Conservation (phyloP, 257 asterid genomes). For the Salvia miltiorrhiza region DNA sequence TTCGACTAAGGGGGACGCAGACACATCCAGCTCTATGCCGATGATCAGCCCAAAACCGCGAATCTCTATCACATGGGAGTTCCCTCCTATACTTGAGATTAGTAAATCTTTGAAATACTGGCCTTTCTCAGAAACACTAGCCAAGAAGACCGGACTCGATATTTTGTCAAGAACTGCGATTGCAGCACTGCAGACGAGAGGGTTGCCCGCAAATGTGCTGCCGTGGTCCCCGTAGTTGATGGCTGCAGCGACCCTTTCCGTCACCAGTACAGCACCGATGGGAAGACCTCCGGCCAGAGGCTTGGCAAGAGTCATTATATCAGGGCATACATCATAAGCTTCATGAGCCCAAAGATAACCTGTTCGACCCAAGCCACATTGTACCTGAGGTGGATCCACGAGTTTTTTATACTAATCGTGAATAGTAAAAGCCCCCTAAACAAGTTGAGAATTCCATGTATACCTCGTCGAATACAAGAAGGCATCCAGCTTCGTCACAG, state of each 20-base stretch:
- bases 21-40: slow-evolving; percentile 77
- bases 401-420: not conserved
- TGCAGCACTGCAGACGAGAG: slow-evolving; percentile 86
- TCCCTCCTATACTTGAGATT: slow-evolving; percentile 46
- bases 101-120: slow-evolving; percentile 54
- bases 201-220: slow-evolving; percentile 97
- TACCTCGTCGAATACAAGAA: slow-evolving; percentile 96
- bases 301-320: slow-evolving; percentile 92
- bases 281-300: slow-evolving; percentile 99
- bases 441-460: not conserved
- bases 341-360: slow-evolving; percentile 97
- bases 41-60: slow-evolving; percentile 83
- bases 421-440: no score
- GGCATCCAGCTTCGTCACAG: slow-evolving; percentile 69
- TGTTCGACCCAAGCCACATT: slow-evolving; percentile 89
- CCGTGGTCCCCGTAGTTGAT: slow-evolving; percentile 88
- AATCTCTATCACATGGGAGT: slow-evolving; percentile 68
- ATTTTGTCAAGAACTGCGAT: slow-evolving; percentile 74
- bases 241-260: slow-evolving; percentile 66
- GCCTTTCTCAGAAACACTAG: slow-evolving; percentile 68
- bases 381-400: slow-evolving; percentile 48
- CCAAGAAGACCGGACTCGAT: slow-evolving; percentile 52
- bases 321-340: slow-evolving; percentile 65
- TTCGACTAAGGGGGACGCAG: slow-evolving; percentile 71
- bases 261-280: slow-evolving; percentile 75